phyloP scores from a whole-genome alignment of 306 rosid genomes.

The Morella rubra region DNA sequence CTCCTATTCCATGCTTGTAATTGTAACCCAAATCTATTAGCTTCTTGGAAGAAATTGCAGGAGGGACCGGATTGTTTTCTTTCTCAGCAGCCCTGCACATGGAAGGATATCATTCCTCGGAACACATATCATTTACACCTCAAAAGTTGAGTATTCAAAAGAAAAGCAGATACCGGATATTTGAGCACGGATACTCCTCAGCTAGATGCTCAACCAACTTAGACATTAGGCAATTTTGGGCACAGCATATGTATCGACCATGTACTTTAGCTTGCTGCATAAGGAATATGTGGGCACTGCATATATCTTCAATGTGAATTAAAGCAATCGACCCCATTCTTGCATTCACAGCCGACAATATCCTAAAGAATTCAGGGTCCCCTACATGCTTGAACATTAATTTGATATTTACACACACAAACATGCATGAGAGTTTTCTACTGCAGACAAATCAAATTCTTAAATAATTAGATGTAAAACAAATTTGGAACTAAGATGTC shows the following conservation, averaged over 20 bases:
- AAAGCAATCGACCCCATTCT: slow-evolving; percentile 75
- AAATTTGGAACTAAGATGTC: too few species aligned
- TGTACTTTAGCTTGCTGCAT: slow-evolving; percentile 66
- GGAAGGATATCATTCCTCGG: not conserved
- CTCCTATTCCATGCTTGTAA: slow-evolving; percentile 63
- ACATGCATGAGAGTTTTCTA: not conserved
- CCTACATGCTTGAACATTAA: slow-evolving; percentile 39
- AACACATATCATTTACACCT: not conserved
- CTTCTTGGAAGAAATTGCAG: slow-evolving; percentile 68
- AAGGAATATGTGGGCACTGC: slow-evolving; percentile 75
- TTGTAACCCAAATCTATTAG: slow-evolving; percentile 62
- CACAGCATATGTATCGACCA: slow-evolving; percentile 65
- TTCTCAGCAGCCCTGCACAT: slow-evolving; percentile 39
- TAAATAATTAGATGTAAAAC: too few species aligned
- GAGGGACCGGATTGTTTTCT: slow-evolving; percentile 33
- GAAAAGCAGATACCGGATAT: slow-evolving; percentile 30
- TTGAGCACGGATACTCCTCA: slow-evolving; percentile 42
- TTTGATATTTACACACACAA: not conserved
- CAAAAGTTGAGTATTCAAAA: not conserved
- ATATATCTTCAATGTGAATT: slow-evolving; percentile 75
- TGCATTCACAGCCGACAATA: slow-evolving; percentile 67
- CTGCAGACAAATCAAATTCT: not conserved
- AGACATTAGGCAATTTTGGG: slow-evolving; percentile 44
- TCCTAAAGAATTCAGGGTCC: slow-evolving; percentile 40
- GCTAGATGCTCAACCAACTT: slow-evolving; percentile 45